A percentile compares a stretch with the other conserved stretches of the same genome.
These are phyloP conservation scores for Boletus rex-veris DNA, from an alignment of 768 basidiomycete species.

Conservation along the genomic window DNA sequence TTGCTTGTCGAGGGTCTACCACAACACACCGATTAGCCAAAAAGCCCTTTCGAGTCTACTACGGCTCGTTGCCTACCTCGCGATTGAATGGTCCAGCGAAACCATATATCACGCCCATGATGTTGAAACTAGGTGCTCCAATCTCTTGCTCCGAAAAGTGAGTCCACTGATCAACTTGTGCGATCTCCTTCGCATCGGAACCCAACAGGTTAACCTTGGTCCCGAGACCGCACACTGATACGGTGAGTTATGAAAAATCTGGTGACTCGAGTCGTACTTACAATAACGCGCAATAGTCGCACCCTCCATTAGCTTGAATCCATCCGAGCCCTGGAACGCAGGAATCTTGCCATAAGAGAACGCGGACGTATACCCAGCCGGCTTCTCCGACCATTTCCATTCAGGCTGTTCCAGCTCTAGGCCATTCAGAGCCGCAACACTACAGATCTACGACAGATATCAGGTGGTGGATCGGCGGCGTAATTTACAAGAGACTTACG, in stretches of 20 bases:
- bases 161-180: constrained; percentile 19
- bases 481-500: no score
- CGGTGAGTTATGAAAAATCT: no score
- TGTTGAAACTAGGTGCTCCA: background rate
- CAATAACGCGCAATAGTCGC: constrained; percentile 6
- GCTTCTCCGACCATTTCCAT: no score
- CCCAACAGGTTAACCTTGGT: constrained; percentile 14
- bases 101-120: background rate
- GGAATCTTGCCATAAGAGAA: no score
- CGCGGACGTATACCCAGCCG: no score
- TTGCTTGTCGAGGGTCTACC: background rate
- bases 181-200: constrained; percentile 3
- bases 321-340: constrained; percentile 1
- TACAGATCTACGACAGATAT: no score
- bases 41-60: no score
- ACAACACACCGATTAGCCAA: no score
- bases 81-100: background rate
- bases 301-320: background rate
- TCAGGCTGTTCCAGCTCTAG: no score
- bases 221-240: constrained; percentile 11
- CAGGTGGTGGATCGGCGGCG: no score
- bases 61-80: constrained; percentile 3
- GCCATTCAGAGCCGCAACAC: no score
- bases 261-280: background rate
- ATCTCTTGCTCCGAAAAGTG: constrained; percentile 22